These are phyloP conservation scores for Neurospora cerealis DNA, from an alignment of 495 filamentous ascomycete species.

Conservation along the genomic window DNA sequence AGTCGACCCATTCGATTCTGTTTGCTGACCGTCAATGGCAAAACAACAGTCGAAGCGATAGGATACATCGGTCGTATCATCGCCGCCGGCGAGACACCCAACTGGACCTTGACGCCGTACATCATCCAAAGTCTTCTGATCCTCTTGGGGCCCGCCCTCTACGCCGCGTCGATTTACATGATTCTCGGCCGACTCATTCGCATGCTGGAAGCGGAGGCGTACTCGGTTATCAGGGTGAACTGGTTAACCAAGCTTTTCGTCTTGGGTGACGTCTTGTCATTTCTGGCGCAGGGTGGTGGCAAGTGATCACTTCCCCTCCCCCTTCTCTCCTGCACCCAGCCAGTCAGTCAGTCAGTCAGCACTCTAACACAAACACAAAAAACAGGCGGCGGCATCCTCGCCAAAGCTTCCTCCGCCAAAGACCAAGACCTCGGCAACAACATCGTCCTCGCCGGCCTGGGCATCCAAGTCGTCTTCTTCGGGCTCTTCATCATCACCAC, in stretches of 20 bases:
- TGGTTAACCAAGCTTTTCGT: constrained; percentile 45
- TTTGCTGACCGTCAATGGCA: neutral
- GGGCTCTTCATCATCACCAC: constrained; percentile 40
- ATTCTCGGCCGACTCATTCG: constrained; percentile 39
- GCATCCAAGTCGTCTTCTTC: constrained; percentile 44
- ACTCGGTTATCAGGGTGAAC: constrained; percentile 25
- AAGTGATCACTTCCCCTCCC: no score
- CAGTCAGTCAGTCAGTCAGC: no score
- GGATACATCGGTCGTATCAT: constrained; percentile 49
- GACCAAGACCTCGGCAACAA: constrained; percentile 27
- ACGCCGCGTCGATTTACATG: constrained; percentile 51
- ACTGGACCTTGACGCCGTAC: constrained; percentile 30
- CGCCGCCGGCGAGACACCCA: constrained; percentile 19
- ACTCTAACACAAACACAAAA: neutral
- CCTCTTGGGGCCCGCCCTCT: constrained; percentile 28
- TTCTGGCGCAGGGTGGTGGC: constrained; percentile 28
- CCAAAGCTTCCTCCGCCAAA: constrained; percentile 16
- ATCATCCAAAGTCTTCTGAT: constrained; percentile 20
- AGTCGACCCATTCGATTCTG: no score
- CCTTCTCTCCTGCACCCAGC: no score
- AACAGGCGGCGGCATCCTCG: constrained; percentile 22
- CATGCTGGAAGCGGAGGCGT: constrained; percentile 25
- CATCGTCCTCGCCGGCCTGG: constrained; percentile 36
- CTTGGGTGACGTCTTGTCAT: constrained; percentile 32
- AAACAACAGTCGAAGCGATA: constrained; percentile 40